phyloP scores from a whole-genome alignment of 768 basidiomycete genomes.

The Pleurotus eryngii region DNA sequence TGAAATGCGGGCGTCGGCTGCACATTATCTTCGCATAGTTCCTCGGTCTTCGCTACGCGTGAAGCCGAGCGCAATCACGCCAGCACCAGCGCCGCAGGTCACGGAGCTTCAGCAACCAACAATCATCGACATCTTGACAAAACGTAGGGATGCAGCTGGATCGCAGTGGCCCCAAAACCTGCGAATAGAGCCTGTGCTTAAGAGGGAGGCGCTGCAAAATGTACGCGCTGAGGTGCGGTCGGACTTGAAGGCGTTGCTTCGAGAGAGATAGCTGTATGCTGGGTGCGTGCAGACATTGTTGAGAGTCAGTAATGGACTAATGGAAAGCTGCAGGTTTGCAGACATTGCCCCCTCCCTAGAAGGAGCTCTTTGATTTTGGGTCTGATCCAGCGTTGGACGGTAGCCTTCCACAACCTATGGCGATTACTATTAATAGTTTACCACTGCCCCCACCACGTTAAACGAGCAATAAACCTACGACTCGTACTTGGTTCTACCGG shows the following conservation, averaged over 20 bases:
- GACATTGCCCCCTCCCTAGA: no score
- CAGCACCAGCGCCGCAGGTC: slow-evolving; percentile 30
- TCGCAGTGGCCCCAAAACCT: slow-evolving; percentile 42
- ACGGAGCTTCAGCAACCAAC: slow-evolving; percentile 28
- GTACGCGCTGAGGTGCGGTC: slow-evolving; percentile 36
- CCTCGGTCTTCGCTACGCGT: slow-evolving; percentile 30
- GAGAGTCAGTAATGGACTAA: no score
- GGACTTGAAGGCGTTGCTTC: slow-evolving; percentile 37
- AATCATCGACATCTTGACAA: slow-evolving; percentile 32
- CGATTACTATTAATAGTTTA: no score
- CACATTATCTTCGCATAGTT: slow-evolving; percentile 34
- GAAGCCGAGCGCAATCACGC: slow-evolving; percentile 25
- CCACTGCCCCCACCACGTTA: no score
- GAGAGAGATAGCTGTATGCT: slow-evolving; percentile 30
- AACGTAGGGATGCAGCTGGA: slow-evolving; percentile 31
- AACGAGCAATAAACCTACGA: no score
- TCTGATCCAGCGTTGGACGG: no score
- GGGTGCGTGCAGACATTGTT: no score
- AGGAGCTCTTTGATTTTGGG: no score
- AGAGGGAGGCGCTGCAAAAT: slow-evolving; percentile 33
- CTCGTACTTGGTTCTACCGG: no score
- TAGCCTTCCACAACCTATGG: no score
- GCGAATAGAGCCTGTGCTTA: slow-evolving; percentile 41
- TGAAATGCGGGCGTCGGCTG: slow-evolving; percentile 33
- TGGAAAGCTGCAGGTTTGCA: no score